These are phyloP conservation scores for Linum trigynum DNA, from an alignment of 345 rosid species.

Conservation along the genomic window DNA sequence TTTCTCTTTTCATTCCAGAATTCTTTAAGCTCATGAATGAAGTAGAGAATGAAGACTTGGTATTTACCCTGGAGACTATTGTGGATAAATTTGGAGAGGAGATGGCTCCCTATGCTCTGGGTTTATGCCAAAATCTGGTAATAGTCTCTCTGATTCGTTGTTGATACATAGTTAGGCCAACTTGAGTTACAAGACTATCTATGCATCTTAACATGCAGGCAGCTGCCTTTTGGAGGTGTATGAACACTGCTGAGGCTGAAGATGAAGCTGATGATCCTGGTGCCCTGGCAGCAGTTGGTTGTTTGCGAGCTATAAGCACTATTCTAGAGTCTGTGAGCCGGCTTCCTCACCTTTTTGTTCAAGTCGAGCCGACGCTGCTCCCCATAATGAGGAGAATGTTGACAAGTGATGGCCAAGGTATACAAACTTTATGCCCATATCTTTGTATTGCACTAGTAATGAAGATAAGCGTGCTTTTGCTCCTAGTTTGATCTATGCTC, in stretches of 20 bases:
- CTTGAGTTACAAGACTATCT: background rate
- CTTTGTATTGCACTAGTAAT: too few species aligned
- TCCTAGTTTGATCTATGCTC: too few species aligned
- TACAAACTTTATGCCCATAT: background rate
- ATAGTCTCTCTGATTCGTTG: background rate
- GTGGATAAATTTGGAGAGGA: conserved; percentile 96
- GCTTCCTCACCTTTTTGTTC: conserved; percentile 80
- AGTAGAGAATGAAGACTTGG: conserved; percentile 96
- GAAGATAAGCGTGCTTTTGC: too few species aligned
- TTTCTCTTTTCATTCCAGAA: conserved; percentile 34
- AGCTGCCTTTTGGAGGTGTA: conserved; percentile 92
- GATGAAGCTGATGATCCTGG: conserved; percentile 84
- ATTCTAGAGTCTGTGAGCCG: conserved; percentile 91
- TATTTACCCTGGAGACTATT: conserved; percentile 80
- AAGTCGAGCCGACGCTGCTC: conserved; percentile 83
- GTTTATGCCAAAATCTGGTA: conserved; percentile 94
- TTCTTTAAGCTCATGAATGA: conserved; percentile 96
- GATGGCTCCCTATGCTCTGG: conserved; percentile 93
- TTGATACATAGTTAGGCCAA: background rate
- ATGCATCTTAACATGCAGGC: conserved; percentile 39
- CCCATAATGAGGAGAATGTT: conserved; percentile 90
- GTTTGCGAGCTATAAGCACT: conserved; percentile 94
- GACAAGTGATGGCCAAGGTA: conserved; percentile 98
- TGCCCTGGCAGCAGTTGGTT: conserved; percentile 93
- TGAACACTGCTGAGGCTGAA: conserved; percentile 77